phyloP scores from a whole-genome alignment of 768 basidiomycete species.

The Tylopilus intermedius region DNA sequence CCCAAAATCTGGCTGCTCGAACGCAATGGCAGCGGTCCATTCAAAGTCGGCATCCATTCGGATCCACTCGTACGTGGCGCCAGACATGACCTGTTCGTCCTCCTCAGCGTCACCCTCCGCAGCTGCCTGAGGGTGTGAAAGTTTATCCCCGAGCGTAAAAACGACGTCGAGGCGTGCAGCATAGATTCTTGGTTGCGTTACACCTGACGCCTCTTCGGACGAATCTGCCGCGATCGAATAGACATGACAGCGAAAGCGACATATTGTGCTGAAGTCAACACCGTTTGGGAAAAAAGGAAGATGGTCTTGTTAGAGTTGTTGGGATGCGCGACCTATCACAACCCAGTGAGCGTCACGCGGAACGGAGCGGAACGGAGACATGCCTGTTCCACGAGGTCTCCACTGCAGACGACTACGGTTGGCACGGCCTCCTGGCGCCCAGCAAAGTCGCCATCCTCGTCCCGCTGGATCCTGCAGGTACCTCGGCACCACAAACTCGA shows the following conservation, averaged over 20 bases:
- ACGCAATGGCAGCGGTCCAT: constrained; percentile 91
- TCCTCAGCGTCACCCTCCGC: constrained; percentile 91
- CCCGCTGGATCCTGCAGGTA: constrained; percentile 55
- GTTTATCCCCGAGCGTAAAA: constrained; percentile 84
- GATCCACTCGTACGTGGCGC: constrained; percentile 99
- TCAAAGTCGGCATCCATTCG: constrained; percentile 98
- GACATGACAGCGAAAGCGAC: constrained; percentile 90
- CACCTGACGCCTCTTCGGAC: constrained; percentile 57
- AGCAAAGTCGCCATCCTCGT: constrained; percentile 38
- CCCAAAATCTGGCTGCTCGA: constrained; percentile 94
- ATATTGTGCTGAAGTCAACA: constrained; percentile 91
- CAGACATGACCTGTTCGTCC: constrained; percentile 88
- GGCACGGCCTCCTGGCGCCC: constrained; percentile 61
- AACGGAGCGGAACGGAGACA: constrained; percentile 18
- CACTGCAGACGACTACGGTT: constrained; percentile 88
- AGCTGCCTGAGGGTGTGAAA: constrained; percentile 89
- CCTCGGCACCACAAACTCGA: constrained; percentile 90
- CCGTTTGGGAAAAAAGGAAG: constrained; percentile 84
- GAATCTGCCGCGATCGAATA: constrained; percentile 62
- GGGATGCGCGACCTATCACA: constrained; percentile 78
- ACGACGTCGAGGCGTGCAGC: constrained; percentile 64
- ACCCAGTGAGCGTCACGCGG: constrained; percentile 6
- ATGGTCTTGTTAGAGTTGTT: constrained; percentile 91
- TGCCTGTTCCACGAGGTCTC: constrained; percentile 92
- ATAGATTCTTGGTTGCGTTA: constrained; percentile 68